Base-by-base conservation (phyloP, 1,139 yeast genomes). In the Geotrichum fermentans region DNA sequence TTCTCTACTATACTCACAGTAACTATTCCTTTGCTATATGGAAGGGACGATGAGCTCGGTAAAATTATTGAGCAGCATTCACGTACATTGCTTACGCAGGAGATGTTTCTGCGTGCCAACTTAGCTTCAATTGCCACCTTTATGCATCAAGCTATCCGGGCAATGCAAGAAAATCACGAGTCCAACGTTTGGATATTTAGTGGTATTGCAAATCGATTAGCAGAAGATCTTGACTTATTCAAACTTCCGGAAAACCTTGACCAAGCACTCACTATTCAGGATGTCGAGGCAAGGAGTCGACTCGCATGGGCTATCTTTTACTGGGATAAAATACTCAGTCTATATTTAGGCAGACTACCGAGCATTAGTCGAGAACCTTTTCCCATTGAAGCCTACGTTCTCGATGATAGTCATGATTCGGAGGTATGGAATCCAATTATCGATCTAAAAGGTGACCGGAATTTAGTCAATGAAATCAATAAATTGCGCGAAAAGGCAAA, bases 261-360 rank as follows among this genome's bases (percentile, higher is more conserved):
- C 18, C 26, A 17, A 8, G 14, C 34, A 7, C 17, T 50, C 11
- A 22, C 50, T 4, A 40, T 50, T 36, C 44, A 40, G 29, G 35
- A 47, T 20, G 47, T 47, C 16, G 53, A 50, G 20, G 42, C 48
- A n/a, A 33, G 50, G 14, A 43, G 37, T n/a, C 40, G 53, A 29
- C 21, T 47, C 1, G 49, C 47, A 2, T 47, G 50, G 50, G 48
- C 53, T 24, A 21, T 42, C 3, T 50, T 50, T 42, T 41, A 43
- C 20, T 50, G 53, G 53, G 53, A 50, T 29, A 48, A 50, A 14
- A 43, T 32, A 8, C 41, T 50, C 32, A 50, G 53, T 21, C 38
- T 47, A 7, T 50, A 47, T 18, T 30, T 47, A 4, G 49, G 51
- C 2, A 43, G 53, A 28, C 49, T 50, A 11, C 53, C 53, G 4